phyloP scores from a whole-genome alignment of 1,284 basidiomycete genomes.

The Earliella scabrosa region DNA sequence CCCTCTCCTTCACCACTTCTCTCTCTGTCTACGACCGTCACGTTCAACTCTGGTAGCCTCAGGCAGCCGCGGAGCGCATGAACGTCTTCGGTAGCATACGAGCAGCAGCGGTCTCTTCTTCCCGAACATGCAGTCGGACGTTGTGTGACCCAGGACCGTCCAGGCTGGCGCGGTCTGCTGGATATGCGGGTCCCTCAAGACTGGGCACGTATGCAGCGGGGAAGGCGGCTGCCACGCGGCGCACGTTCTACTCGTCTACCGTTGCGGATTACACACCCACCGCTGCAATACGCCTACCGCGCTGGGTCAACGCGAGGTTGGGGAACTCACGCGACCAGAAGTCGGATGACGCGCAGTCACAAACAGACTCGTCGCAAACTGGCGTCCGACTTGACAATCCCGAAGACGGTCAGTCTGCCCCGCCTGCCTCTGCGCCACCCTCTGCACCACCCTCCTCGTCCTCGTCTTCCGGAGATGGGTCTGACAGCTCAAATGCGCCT shows the following conservation, averaged over 20 bases:
- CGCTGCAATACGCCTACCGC: slow-evolving; percentile 29
- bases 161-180: slow-evolving; percentile 5
- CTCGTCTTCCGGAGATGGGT: slow-evolving; percentile 34
- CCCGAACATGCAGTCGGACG: slow-evolving; percentile 33
- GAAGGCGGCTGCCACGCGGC: slow-evolving; percentile 13
- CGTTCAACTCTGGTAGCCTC: slow-evolving; percentile 10
- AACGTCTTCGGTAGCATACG: slow-evolving; percentile 33
- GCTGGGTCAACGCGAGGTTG: slow-evolving; percentile 34
- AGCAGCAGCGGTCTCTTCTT: slow-evolving; percentile 26
- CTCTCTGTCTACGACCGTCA: background rate
- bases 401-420: slow-evolving; percentile 32
- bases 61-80: slow-evolving; percentile 28
- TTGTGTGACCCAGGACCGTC: slow-evolving; percentile 32
- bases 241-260: slow-evolving; percentile 36
- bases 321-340: slow-evolving; percentile 17
- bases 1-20: slow-evolving; percentile 1
- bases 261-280: slow-evolving; percentile 34
- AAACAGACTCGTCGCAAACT: slow-evolving; percentile 21
- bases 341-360: slow-evolving; percentile 14
- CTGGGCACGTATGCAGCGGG: slow-evolving; percentile 10
- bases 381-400: slow-evolving; percentile 28
- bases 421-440: slow-evolving; percentile 33
- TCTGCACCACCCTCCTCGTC: slow-evolving; percentile 31
- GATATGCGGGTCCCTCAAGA: slow-evolving; percentile 17
- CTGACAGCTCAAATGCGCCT: slow-evolving; percentile 35